These are phyloP conservation scores for Colletotrichum australisinense DNA, from an alignment of 2,329 filamentous ascomycete species.

Conservation along the genomic window DNA sequence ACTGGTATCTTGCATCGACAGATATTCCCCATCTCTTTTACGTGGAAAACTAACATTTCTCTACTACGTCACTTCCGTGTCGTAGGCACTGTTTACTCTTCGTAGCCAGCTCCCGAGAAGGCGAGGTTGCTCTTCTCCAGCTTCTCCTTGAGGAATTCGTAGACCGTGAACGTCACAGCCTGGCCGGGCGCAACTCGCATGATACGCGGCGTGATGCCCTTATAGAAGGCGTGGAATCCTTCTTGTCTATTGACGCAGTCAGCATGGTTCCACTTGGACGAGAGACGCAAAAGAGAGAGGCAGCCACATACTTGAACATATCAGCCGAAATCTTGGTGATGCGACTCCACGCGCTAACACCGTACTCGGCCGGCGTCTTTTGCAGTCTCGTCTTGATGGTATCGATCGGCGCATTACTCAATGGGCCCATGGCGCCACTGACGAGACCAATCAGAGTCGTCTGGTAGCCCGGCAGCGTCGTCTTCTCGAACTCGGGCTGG, in stretches of 20 bases:
- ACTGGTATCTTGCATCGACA: slow-evolving; percentile 17
- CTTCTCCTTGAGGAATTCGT: slow-evolving; percentile 80
- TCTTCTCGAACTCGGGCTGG: slow-evolving; percentile 75
- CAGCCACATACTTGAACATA: slow-evolving; percentile 78
- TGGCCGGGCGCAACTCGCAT: slow-evolving; percentile 98
- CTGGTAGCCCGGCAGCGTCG: slow-evolving; percentile 84
- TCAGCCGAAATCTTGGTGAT: slow-evolving; percentile 83
- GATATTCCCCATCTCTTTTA: neutral
- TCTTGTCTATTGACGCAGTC: slow-evolving; percentile 74
- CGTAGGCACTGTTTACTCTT: slow-evolving; percentile 62
- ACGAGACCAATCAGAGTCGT: slow-evolving; percentile 92
- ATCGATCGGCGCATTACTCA: slow-evolving; percentile 97
- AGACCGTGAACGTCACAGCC: slow-evolving; percentile 81
- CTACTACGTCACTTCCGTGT: neutral
- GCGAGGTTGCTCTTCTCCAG: slow-evolving; percentile 74
- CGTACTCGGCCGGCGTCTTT: slow-evolving; percentile 84
- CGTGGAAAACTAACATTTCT: neutral
- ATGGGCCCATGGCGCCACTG: slow-evolving; percentile 92
- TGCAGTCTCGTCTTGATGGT: slow-evolving; percentile 98
- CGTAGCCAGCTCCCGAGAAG: slow-evolving; percentile 71
- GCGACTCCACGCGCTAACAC: slow-evolving; percentile 82
- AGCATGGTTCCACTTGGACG: neutral
- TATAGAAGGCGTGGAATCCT: slow-evolving; percentile 95
- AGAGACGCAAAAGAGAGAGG: too few relatives aligned
- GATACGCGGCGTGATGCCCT: slow-evolving; percentile 96